Conservation (phyloP, 2,329 filamentous ascomycete species). For the Beauveria sp. region DNA sequence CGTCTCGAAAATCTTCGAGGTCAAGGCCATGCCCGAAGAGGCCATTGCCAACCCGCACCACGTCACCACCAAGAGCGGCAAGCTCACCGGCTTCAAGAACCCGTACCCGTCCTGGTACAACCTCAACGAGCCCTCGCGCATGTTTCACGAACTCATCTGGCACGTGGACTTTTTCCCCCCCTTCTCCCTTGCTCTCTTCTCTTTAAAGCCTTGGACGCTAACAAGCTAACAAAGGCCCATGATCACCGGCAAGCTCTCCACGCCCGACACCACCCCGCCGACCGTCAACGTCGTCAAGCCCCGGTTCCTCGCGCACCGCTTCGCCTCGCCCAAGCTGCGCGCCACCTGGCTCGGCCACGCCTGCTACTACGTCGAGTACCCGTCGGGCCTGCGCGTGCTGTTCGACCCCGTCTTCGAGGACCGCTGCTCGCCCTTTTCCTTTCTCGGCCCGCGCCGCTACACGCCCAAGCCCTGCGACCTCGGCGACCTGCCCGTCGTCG, state of each 20-base stretch:
- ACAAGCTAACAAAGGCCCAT: conserved; percentile 22
- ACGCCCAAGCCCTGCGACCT: conserved; percentile 71
- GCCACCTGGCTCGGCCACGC: conserved; percentile 95
- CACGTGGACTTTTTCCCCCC: background rate
- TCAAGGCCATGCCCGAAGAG: conserved; percentile 29
- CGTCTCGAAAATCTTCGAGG: conserved; percentile 3
- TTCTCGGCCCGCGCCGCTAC: conserved; percentile 67
- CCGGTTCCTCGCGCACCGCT: conserved; percentile 54
- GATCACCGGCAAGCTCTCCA: conserved; percentile 32
- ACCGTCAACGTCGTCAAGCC: conserved; percentile 62
- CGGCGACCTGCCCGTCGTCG: conserved; percentile 67
- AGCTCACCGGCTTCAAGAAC: conserved; percentile 39
- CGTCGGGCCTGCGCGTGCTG: conserved; percentile 74
- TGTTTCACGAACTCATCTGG: conserved; percentile 7
- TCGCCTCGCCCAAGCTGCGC: conserved; percentile 52
- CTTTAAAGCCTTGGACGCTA: background rate
- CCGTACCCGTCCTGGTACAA: conserved; percentile 39
- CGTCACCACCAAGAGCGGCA: conserved; percentile 31
- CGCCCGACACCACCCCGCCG: conserved; percentile 55
- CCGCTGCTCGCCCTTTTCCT: conserved; percentile 69
- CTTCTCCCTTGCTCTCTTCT: conserved; percentile 8
- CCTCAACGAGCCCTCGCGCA: conserved; percentile 13
- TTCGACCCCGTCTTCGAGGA: conserved; percentile 93
- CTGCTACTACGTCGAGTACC: conserved; percentile 87
- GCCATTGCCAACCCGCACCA: conserved; percentile 42